Base-by-base conservation (phyloP, 192 early-diverging fungal species). In the Rhizoclosmatium globosum region DNA sequence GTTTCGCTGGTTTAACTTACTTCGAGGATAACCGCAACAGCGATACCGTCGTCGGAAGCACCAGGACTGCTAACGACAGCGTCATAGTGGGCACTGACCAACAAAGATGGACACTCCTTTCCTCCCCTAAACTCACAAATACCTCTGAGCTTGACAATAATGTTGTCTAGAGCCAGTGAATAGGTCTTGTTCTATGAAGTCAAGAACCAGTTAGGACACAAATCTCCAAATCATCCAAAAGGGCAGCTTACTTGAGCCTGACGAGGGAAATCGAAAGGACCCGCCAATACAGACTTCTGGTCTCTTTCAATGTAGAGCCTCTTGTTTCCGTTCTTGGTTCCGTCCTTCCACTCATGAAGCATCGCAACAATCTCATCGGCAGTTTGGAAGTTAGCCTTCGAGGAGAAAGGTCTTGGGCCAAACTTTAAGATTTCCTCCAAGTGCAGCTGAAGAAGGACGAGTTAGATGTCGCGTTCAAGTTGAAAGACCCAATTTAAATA, bases 11-110 rank as follows among this genome's bases (percentile, higher is more conserved):
- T 1, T 53, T 57, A 31, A 43, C 19, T 13, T 0, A 81, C 67
- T 58, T 84, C 83, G 46, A 87, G 17, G 62, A 85, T 83, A 61
- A 50, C 76, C 4, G 80, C 83, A 21, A 87, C 70, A 0, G 71
- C 81, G 7, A 88, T 77, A 7, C 85, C 87, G 59, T 85, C 82
- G 75, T 88, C 87, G 23, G 87, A 86, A 23, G 76, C 82, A 38
- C 87, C 87, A 21, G 59, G 73, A 2, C 79, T 47, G 7, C 69
- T 31, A 21, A 75, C 68, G 7, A 81, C 69, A 4, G 83, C 77
- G 70, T 88, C 87, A 58, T 77, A 88, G 65, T 88, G 87, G 3
- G 83, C 76, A 3, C 77, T 80, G 17, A 88, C 70, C 19, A 87
- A 82, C 31, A 87, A 60, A 0, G 81, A 41, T 50, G 70, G 70